phyloP scores from a whole-genome alignment of 164 flowering plant genomes.

The Dillenia turbinata region DNA sequence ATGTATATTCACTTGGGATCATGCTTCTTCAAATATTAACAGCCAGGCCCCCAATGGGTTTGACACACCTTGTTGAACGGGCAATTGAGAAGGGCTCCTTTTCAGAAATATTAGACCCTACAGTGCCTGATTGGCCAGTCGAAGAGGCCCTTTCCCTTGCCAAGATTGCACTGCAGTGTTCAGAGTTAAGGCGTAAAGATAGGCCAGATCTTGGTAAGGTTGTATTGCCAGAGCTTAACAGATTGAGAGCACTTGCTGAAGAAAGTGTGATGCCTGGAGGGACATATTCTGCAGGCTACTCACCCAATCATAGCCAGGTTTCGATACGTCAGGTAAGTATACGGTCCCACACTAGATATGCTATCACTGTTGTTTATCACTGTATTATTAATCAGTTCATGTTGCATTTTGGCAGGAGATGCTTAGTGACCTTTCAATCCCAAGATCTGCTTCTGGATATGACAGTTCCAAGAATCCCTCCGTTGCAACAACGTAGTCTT shows the following conservation, averaged over 20 bases:
- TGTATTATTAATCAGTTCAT: background rate
- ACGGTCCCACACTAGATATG: background rate
- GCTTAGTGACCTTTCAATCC: background rate
- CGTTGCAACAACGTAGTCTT: too few species aligned
- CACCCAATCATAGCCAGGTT: conserved; percentile 29
- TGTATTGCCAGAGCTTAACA: conserved; percentile 40
- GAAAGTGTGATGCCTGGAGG: conserved; percentile 14
- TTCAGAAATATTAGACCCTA: conserved; percentile 37
- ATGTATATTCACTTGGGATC: conserved; percentile 61
- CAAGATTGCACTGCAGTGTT: conserved; percentile 43
- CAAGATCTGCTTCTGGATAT: background rate
- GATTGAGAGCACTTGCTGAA: conserved; percentile 41
- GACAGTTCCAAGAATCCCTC: too few species aligned
- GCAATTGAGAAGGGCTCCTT: conserved; percentile 52
- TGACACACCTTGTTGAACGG: conserved; percentile 48
- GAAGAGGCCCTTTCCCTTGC: conserved; percentile 47
- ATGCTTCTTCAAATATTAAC: conserved; percentile 56
- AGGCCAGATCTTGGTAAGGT: conserved; percentile 51
- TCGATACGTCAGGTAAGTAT: conserved; percentile 27
- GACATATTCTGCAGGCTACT: conserved; percentile 5
- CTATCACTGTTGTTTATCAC: background rate
- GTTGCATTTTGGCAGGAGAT: background rate
- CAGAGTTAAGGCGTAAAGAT: conserved; percentile 64
- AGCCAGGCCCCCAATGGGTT: conserved; percentile 59
- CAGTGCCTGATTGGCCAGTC: conserved; percentile 56